These are phyloP conservation scores for Venturia asperata DNA, from an alignment of 2,329 filamentous ascomycete genomes.

Conservation along the genomic window DNA sequence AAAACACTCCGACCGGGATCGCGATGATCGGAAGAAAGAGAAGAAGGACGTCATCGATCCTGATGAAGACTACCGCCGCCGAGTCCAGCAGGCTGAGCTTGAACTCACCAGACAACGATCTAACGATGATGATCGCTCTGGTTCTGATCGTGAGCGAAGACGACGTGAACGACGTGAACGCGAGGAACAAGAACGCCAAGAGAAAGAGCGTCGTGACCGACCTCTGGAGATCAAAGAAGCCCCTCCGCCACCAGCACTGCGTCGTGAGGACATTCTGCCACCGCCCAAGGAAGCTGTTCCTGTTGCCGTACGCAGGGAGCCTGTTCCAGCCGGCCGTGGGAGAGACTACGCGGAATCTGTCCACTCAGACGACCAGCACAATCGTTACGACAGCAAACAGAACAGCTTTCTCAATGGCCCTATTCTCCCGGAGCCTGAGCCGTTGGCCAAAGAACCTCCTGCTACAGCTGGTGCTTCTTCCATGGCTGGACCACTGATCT, in stretches of 20 bases:
- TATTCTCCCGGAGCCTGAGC: constrained; percentile 5
- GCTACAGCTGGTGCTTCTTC: neutral
- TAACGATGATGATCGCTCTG: constrained; percentile 18
- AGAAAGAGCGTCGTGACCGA: constrained; percentile 8
- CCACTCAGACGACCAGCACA: constrained; percentile 9
- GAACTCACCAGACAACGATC: constrained; percentile 33
- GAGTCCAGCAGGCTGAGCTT: constrained; percentile 33
- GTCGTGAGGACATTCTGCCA: constrained; percentile 12
- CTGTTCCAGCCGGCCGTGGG: constrained; percentile 7
- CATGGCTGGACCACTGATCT: neutral
- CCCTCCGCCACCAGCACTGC: constrained; percentile 21
- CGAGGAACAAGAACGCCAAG: constrained; percentile 27
- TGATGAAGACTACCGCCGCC: constrained; percentile 45
- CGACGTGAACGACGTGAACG: constrained; percentile 30
- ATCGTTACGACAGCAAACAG: constrained; percentile 2
- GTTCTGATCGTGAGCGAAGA: constrained; percentile 29
- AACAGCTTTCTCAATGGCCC: constrained; percentile 4
- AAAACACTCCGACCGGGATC: constrained; percentile 11
- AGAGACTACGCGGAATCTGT: neutral
- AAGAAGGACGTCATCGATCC: constrained; percentile 34
- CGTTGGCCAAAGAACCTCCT: neutral
- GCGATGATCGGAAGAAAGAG: constrained; percentile 30
- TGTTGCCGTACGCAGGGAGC: neutral
- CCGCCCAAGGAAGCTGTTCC: constrained; percentile 1
- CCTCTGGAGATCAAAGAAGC: constrained; percentile 22